phyloP scores from a whole-genome alignment of 257 asterid species.

The Perilla frutescens region DNA sequence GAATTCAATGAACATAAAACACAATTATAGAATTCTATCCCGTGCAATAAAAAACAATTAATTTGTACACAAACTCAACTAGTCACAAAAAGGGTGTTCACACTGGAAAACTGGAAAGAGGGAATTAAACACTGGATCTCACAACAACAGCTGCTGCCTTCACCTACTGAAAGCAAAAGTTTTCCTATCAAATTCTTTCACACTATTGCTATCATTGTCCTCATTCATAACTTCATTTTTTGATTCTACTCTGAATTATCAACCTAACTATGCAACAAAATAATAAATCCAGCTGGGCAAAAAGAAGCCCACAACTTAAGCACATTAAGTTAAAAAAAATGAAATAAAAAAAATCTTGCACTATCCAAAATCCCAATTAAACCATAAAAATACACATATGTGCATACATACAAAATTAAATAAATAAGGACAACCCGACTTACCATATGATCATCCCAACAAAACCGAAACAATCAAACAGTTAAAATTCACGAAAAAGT shows the following conservation, averaged over 20 bases:
- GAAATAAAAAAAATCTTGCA: neutral
- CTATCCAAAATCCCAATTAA: neutral
- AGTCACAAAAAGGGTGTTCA: neutral
- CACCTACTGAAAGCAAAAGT: constrained; percentile 12
- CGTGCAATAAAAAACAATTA: constrained; percentile 5
- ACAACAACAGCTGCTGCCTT: constrained; percentile 19
- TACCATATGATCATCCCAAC: constrained; percentile 17
- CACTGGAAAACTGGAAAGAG: neutral
- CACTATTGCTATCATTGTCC: neutral
- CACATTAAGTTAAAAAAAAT: neutral
- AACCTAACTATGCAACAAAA: constrained; percentile 18
- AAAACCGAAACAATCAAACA: constrained; percentile 13
- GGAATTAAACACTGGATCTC: constrained; percentile 12
- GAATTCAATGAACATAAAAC: constrained; percentile 5
- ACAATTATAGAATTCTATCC: constrained; percentile 7
- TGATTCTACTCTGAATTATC: neutral
- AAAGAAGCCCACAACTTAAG: neutral
- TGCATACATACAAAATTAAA: neutral
- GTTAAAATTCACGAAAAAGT: neutral
- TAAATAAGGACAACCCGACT: constrained; percentile 17
- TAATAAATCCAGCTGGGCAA: neutral
- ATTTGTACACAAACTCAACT: constrained; percentile 19
- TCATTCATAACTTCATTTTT: neutral
- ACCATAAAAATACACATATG: neutral
- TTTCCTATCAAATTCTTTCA: neutral